Base-by-base conservation (phyloP, 306 rosid species). In the Macrotyloma uniflorum region DNA sequence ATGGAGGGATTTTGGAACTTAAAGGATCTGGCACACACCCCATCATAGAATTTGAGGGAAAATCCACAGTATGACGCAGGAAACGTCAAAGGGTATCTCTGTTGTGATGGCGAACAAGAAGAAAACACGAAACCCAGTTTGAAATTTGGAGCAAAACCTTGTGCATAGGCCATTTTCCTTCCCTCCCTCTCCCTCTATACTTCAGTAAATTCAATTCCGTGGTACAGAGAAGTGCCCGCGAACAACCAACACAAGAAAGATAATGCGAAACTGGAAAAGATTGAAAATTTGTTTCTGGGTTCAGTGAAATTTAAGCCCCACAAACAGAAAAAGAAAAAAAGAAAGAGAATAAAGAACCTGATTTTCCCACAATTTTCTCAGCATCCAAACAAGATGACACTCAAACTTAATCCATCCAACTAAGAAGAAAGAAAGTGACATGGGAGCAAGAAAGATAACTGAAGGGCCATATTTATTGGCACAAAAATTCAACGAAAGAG, bases 161-260 rank as follows among this genome's bases (percentile, higher is more conserved):
- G 87, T 50, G 87, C 87, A 83, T 82, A 88, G 23, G 89, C 87
- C 99, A 95, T 93, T 78, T 75, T 57, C 24, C 38, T 63, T 66
- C 65, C 16, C 24, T 80, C 75, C 47, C 32, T 46, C 70, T 65
- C 65, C 19, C 51, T 30, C 26, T 61, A 32, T 67, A 35, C 36
- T 14, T 26, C 13, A 55, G 63, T 6, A 35, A 69, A 32, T 63
- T 79, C 84, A 65, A 51, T 79, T 85, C 74, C 79, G 64, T 22
- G 46, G 38, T 75, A 70, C 59, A 74, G n/a, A 54, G 33, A 72
- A 69, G 50, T n/a, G 49, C 45, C 79, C 80, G 78, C 65, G 36
- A 9, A 71, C 11, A 49, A 10, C 5, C 24, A 12, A 55, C 16
- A 19, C 57, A 55, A 62, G 71, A n/a, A n/a, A 59, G 76, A 66